Conservation (phyloP, 768 basidiomycete genomes). For the Leccinum uliginosum region DNA sequence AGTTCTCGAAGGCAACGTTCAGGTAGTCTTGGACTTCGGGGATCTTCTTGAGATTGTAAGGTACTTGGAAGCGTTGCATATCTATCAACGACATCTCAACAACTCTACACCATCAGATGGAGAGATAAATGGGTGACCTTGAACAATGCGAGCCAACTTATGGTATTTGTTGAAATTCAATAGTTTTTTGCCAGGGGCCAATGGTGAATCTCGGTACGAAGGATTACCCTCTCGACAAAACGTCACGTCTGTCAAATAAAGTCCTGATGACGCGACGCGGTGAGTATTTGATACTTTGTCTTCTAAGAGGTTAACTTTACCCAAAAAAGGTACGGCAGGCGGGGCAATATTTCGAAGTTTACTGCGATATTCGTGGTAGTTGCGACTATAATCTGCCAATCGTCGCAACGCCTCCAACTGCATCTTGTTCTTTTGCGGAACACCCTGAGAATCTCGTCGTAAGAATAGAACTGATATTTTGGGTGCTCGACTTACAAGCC, state of each 20-base stretch:
- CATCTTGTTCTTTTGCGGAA: constrained; percentile 79
- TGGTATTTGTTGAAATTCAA: constrained; percentile 98
- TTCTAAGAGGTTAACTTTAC: constrained; percentile 35
- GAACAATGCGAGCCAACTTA: constrained; percentile 80
- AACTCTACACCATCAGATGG: neutral
- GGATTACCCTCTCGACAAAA: constrained; percentile 96
- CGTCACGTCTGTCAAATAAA: constrained; percentile 89
- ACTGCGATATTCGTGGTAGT: constrained; percentile 88
- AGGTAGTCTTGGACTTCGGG: constrained; percentile 85
- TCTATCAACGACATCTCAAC: constrained; percentile 39
- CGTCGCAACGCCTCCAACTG: constrained; percentile 77
- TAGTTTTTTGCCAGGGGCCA: constrained; percentile 69
- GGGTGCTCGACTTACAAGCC: constrained; percentile 62
- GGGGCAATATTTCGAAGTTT: constrained; percentile 83
- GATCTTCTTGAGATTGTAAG: constrained; percentile 83
- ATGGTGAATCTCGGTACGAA: constrained; percentile 73
- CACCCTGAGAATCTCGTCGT: constrained; percentile 46
- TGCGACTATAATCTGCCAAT: constrained; percentile 86
- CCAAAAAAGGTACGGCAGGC: constrained; percentile 94
- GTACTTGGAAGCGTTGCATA: constrained; percentile 88
- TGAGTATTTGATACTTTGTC: constrained; percentile 7
- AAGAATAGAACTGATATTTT: neutral
- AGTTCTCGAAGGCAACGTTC: constrained; percentile 66
- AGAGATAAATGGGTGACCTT: constrained; percentile 44
- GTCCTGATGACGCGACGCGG: constrained; percentile 40